Evolutionary conservation across 306 rosid species (phyloP).

Genomic region (Prinsepia uniflora): DNA sequence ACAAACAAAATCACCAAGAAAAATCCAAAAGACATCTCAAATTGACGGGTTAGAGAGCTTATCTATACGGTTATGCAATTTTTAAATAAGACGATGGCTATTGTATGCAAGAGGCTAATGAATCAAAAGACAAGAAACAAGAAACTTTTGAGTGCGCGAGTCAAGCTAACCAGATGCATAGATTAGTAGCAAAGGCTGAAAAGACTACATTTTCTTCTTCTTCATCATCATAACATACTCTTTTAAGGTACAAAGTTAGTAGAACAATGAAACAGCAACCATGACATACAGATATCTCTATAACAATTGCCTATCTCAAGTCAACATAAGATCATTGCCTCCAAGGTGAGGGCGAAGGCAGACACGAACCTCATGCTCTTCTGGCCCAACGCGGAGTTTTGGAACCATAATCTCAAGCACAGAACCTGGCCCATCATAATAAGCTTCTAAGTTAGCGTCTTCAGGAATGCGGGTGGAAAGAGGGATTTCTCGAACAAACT

Average conservation of each 20-base stretch:
- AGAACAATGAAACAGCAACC: slow-evolving; percentile 29
- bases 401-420: slow-evolving; percentile 93
- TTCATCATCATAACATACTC: slow-evolving; percentile 23
- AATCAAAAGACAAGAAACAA: slow-evolving; percentile 13
- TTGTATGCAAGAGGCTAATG: too few relatives aligned
- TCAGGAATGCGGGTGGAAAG: slow-evolving; percentile 86
- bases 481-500: slow-evolving; percentile 79
- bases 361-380: slow-evolving; percentile 93
- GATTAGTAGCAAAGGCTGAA: slow-evolving; percentile 24
- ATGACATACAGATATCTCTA: slow-evolving; percentile 31
- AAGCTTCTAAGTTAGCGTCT: slow-evolving; percentile 88
- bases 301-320: slow-evolving; percentile 39
- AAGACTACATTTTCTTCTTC: slow-evolving; percentile 20
- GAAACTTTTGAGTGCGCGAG: background rate
- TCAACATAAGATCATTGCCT: slow-evolving; percentile 74
- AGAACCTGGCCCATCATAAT: slow-evolving; percentile 86
- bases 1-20: too few relatives aligned
- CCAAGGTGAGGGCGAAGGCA: slow-evolving; percentile 90
- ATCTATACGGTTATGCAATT: too few relatives aligned
- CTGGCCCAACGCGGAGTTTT: slow-evolving; percentile 67
- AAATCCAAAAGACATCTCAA: too few relatives aligned
- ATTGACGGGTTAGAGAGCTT: too few relatives aligned
- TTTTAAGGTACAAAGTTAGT: slow-evolving; percentile 42
- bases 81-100: too few relatives aligned
- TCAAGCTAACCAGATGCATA: slow-evolving; percentile 22